Conservation (phyloP, 2,329 filamentous ascomycete genomes). For the Fusarium liriodendri region DNA sequence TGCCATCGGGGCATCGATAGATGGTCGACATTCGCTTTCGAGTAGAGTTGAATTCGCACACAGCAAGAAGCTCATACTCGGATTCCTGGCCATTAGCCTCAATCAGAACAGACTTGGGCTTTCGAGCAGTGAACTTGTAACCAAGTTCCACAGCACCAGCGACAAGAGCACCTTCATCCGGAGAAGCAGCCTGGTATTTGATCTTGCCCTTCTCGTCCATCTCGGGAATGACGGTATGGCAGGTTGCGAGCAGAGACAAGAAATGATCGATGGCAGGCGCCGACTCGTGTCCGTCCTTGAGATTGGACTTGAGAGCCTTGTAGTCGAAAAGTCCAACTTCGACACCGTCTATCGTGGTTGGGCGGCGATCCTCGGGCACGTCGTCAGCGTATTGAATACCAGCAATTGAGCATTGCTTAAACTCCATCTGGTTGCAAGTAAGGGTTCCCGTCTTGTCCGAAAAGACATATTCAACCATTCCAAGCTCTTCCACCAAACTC, state of each 20-base stretch:
- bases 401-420: constrained; percentile 92
- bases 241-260: constrained; percentile 85
- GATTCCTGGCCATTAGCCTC: constrained; percentile 76
- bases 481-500: constrained; percentile 94
- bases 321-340: constrained; percentile 89
- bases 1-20: constrained; percentile 95
- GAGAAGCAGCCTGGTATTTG: constrained; percentile 98
- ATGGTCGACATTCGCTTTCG: constrained; percentile 98
- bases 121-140: constrained; percentile 91
- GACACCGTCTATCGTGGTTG: constrained; percentile 79
- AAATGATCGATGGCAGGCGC: constrained; percentile 78
- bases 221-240: constrained; percentile 98
- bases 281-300: constrained; percentile 64
- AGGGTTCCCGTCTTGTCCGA: constrained; percentile 97
- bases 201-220: constrained; percentile 83
- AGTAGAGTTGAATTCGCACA: constrained; percentile 97
- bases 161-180: constrained; percentile 96
- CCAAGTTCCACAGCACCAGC: constrained; percentile 88
- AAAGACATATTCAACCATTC: constrained; percentile 99
- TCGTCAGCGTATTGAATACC: constrained; percentile 95
- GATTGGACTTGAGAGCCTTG: constrained; percentile 77
- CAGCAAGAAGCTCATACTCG: constrained; percentile 91
- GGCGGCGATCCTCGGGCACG: constrained; percentile 88
- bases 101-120: constrained; percentile 89
- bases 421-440: constrained; percentile 99